phyloP scores from a whole-genome alignment of 169 alveolate species.

The Cryptosporidium andersoni region DNA sequence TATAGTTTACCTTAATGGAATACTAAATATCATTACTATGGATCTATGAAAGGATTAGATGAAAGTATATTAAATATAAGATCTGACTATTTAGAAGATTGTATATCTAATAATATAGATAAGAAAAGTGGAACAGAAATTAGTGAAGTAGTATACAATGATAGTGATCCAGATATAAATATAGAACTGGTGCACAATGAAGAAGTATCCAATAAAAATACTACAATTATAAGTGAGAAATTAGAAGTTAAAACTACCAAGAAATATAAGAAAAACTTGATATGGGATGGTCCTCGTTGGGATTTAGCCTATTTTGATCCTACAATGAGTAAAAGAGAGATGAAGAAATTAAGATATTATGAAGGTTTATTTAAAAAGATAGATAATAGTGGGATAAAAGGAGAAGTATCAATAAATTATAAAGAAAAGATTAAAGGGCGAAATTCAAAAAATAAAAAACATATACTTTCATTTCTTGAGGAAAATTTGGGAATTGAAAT shows the following conservation, averaged over 20 bases:
- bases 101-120: too few species aligned
- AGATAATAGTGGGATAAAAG: slow-evolving; percentile 25
- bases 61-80: too few species aligned
- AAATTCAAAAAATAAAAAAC: not conserved
- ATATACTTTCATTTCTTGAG: not conserved
- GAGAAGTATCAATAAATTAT: slow-evolving; percentile 7
- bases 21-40: too few species aligned
- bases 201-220: too few species aligned
- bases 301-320: slow-evolving; percentile 71
- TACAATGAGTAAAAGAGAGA: slow-evolving; percentile 63
- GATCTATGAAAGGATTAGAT: too few species aligned
- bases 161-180: not conserved
- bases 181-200: too few species aligned
- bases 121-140: not conserved
- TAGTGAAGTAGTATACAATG: not conserved
- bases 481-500: not conserved
- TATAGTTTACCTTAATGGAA: too few species aligned
- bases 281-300: slow-evolving; percentile 72
- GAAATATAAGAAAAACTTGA: slow-evolving; percentile 54
- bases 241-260: slow-evolving; percentile 17
- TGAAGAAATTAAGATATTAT: slow-evolving; percentile 44
- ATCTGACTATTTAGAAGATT: too few species aligned
- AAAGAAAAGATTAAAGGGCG: not conserved
- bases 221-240: not conserved
- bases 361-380: slow-evolving; percentile 48